Percentiles rank a stretch among this genome's conserved stretches.
Conservation (phyloP, 805 yeast species). For the Jamesozyma jinghongensis region DNA sequence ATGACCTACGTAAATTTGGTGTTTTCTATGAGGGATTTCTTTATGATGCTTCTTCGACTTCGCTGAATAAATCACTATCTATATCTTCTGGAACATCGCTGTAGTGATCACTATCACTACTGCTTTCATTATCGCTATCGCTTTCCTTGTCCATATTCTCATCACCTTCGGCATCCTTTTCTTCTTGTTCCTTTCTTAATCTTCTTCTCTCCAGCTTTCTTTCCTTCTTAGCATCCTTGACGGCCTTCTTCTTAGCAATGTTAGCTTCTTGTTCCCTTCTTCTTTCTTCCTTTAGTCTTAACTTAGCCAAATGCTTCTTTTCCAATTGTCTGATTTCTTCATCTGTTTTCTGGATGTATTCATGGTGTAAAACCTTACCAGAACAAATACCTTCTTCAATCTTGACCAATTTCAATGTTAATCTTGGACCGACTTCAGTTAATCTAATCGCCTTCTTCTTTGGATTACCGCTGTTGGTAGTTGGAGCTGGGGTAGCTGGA, state of each 20-base stretch:
- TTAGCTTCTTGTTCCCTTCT: conserved; percentile 71
- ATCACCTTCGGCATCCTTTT: conserved; percentile 20
- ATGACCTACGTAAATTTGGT: too few species aligned
- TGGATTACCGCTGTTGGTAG: conserved; percentile 8
- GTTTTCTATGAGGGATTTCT: neutral
- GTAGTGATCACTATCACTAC: conserved; percentile 30
- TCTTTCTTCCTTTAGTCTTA: conserved; percentile 58
- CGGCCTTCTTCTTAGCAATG: conserved; percentile 64
- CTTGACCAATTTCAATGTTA: conserved; percentile 65
- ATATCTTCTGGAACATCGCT: conserved; percentile 37
- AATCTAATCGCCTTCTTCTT: conserved; percentile 80
- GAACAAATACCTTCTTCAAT: conserved; percentile 88
- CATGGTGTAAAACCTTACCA: conserved; percentile 83
- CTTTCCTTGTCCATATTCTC: conserved; percentile 12
- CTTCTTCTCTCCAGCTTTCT: conserved; percentile 51
- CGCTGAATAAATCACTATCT: conserved; percentile 41
- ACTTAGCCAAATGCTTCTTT: conserved; percentile 52
- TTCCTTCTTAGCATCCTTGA: conserved; percentile 61
- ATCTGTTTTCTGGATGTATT: conserved; percentile 53
- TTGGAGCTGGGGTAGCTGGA: conserved; percentile 8
- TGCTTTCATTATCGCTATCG: conserved; percentile 25
- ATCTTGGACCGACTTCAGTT: conserved; percentile 88
- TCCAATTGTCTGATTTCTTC: conserved; percentile 56
- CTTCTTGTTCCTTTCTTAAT: conserved; percentile 25
- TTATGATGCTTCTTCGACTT: conserved; percentile 27